Evolutionary conservation across 768 basidiomycete species (phyloP).

Genomic region (Auricularia sp.): DNA sequence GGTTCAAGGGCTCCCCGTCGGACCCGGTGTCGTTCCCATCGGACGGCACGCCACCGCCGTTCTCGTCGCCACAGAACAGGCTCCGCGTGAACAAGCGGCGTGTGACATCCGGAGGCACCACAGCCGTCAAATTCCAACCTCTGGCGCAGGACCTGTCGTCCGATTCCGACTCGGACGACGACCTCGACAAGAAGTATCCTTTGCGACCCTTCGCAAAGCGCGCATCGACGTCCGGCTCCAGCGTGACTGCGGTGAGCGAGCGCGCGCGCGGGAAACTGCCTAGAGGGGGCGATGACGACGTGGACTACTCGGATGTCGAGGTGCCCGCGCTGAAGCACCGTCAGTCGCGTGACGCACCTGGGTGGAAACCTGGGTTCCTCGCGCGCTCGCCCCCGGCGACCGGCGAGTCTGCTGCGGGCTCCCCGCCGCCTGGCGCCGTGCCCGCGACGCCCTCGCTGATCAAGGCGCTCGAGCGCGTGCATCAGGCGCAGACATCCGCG

Average conservation of each 20-base stretch:
- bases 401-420: constrained; percentile 9
- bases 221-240: constrained; percentile 2
- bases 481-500: constrained; percentile 44
- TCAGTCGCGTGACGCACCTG: constrained; percentile 13
- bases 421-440: constrained; percentile 28
- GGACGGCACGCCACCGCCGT: constrained; percentile 14
- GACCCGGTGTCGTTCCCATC: constrained; percentile 17
- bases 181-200: constrained; percentile 3
- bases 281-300: constrained; percentile 14
- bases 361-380: constrained; percentile 45
- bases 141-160: constrained; percentile 6
- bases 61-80: constrained; percentile 12
- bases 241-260: constrained; percentile 4
- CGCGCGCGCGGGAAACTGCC: constrained; percentile 12
- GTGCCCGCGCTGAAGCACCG: constrained; percentile 11
- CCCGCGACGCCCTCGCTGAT: constrained; percentile 58
- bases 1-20: constrained; percentile 24
- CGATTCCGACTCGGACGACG: constrained; percentile 5
- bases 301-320: constrained; percentile 40
- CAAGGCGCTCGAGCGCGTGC: constrained; percentile 49
- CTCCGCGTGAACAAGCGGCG: constrained; percentile 2
- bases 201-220: neutral
- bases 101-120: neutral
- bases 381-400: constrained; percentile 19
- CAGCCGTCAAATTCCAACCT: constrained; percentile 9